A percentile compares a stretch with the other conserved stretches of the same genome.
Conservation (phyloP, 2,329 filamentous ascomycete species). For the Thielaviopsis euricoi region DNA sequence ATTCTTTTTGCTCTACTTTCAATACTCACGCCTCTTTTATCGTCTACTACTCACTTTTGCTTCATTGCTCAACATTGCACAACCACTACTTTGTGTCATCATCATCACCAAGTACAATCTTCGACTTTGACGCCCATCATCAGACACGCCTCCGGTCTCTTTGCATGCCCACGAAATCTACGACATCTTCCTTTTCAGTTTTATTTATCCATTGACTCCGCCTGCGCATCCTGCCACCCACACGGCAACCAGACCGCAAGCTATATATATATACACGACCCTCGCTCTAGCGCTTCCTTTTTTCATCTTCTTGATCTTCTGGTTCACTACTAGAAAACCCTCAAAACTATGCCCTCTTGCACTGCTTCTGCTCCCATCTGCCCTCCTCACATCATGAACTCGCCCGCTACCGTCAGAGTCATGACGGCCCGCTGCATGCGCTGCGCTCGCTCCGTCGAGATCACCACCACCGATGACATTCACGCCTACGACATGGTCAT, state of each 20-base stretch:
- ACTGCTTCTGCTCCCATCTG: constrained; percentile 18
- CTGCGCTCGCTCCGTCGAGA: constrained; percentile 42
- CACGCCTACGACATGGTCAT: constrained; percentile 46
- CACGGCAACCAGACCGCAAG: no score
- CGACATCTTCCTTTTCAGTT: no score
- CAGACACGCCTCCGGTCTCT: background rate
- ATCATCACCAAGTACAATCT: background rate
- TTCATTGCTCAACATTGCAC: background rate
- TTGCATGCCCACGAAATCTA: no score
- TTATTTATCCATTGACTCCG: no score
- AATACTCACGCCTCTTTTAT: no score
- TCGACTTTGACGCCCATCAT: background rate
- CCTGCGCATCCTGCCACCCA: no score
- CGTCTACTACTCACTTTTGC: background rate
- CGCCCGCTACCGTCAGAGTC: constrained; percentile 34
- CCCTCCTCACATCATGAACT: constrained; percentile 32
- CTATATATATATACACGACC: background rate
- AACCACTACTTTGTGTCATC: background rate
- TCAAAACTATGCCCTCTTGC: constrained; percentile 26
- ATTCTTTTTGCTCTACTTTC: no score
- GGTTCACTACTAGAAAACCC: constrained; percentile 9
- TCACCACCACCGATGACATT: constrained; percentile 42
- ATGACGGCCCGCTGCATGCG: constrained; percentile 47
- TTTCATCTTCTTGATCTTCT: constrained; percentile 1
- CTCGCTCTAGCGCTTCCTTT: background rate